phyloP scores from a whole-genome alignment of 2,329 filamentous ascomycete genomes.

The Alternaria brassicicola region DNA sequence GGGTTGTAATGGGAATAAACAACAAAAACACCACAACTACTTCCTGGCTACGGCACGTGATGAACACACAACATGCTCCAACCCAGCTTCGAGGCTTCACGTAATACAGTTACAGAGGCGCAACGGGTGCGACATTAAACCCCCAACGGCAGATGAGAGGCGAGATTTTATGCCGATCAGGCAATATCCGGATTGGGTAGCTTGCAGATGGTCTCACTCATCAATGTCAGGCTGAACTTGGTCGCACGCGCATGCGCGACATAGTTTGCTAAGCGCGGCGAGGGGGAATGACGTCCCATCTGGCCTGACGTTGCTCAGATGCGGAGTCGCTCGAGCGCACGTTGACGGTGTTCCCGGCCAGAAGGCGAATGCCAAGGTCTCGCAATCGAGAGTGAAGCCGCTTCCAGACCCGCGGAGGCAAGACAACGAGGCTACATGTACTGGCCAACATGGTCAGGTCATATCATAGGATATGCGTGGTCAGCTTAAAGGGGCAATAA shows the following conservation, averaged over 20 bases:
- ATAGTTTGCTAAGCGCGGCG: constrained; percentile 8
- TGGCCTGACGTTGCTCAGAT: not conserved
- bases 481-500: constrained; percentile 21
- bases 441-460: constrained; percentile 1
- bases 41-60: not conserved
- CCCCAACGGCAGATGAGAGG: constrained; percentile 1
- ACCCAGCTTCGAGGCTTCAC: not conserved
- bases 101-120: not conserved
- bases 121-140: not conserved
- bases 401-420: not conserved
- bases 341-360: not conserved
- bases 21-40: not conserved
- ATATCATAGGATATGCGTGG: constrained; percentile 17
- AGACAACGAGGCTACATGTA: not conserved
- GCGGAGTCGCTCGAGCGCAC: constrained; percentile 1
- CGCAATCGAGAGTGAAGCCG: not conserved
- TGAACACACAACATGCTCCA: not conserved
- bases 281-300: not conserved
- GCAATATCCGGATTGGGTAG: constrained; percentile 1
- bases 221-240: constrained; percentile 8
- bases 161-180: constrained; percentile 1
- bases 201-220: constrained; percentile 6
- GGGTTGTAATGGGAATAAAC: not conserved
- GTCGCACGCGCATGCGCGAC: constrained; percentile 10
- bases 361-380: not conserved